Conservation (phyloP, 2,329 filamentous ascomycete species). For the Sporothrix protearum region DNA sequence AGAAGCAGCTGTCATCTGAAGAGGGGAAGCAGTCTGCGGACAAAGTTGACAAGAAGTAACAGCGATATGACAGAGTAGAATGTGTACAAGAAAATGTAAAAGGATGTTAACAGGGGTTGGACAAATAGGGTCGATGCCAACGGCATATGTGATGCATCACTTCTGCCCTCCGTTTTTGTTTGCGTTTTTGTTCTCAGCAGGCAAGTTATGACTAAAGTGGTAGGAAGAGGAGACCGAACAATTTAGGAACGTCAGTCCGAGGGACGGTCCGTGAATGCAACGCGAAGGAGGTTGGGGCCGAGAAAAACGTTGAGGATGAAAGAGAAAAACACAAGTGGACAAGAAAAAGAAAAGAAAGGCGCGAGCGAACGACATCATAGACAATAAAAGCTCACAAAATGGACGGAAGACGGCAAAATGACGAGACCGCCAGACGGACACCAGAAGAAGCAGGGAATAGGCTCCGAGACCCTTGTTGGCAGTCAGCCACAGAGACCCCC, state of each 20-base stretch:
- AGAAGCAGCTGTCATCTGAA: slow-evolving; percentile 7
- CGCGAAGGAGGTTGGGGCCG: neutral
- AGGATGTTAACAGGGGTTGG: neutral
- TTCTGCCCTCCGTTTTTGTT: neutral
- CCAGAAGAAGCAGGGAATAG: neutral
- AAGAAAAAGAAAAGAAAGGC: neutral
- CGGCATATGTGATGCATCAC: neutral
- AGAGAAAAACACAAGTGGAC: neutral
- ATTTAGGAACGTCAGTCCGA: neutral
- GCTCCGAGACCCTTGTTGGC: neutral
- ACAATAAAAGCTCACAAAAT: neutral
- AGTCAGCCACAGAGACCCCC: neutral
- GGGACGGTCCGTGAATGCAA: neutral
- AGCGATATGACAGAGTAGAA: neutral
- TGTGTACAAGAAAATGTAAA: neutral
- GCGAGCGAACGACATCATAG: neutral
- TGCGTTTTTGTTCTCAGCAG: neutral
- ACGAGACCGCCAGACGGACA: neutral
- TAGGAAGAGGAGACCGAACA: neutral
- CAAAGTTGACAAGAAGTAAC: neutral
- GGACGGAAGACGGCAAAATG: neutral
- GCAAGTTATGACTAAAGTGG: neutral
- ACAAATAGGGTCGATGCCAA: neutral
- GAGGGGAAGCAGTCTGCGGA: neutral
- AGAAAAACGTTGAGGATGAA: neutral